phyloP scores from a whole-genome alignment of 2,329 filamentous ascomycete genomes.

The Pezicula neosporulosa region DNA sequence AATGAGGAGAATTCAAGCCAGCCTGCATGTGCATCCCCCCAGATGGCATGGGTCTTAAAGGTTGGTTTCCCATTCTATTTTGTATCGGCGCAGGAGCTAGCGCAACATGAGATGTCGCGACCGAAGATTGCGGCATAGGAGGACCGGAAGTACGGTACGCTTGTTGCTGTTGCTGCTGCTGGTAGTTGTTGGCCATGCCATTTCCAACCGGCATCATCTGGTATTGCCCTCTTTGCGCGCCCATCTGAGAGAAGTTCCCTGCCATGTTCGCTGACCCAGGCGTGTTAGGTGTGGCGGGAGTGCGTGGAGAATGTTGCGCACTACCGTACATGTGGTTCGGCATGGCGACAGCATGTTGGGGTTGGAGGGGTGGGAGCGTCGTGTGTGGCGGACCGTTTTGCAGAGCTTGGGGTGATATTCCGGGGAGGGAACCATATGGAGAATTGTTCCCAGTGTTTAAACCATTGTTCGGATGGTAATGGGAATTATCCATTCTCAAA shows the following conservation, averaged over 20 bases:
- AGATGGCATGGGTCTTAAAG: constrained; percentile 66
- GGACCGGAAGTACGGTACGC: constrained; percentile 50
- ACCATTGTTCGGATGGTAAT: constrained; percentile 25
- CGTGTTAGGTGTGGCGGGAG: constrained; percentile 59
- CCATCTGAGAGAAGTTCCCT: constrained; percentile 54
- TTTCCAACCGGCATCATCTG: constrained; percentile 21
- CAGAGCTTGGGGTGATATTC: constrained; percentile 31
- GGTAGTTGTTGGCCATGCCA: constrained; percentile 16
- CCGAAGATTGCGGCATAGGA: constrained; percentile 66
- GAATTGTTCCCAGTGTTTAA: constrained; percentile 23
- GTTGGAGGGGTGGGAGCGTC: constrained; percentile 53
- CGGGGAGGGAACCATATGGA: constrained; percentile 20
- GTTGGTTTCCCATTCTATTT: constrained; percentile 49
- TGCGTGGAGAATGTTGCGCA: constrained; percentile 53
- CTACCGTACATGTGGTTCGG: constrained; percentile 48
- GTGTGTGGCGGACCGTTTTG: constrained; percentile 40
- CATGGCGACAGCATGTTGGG: constrained; percentile 45
- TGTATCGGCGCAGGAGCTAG: constrained; percentile 68
- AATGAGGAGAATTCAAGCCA: constrained; percentile 52
- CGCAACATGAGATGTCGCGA: constrained; percentile 66
- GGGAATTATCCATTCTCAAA: constrained; percentile 21
- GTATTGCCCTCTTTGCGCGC: constrained; percentile 25
- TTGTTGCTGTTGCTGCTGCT: constrained; percentile 20
- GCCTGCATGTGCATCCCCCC: constrained; percentile 53
- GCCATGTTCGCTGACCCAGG: constrained; percentile 52